Percentiles rank a stretch among this genome's conserved stretches.
These are phyloP conservation scores for Suhomyces sp. DNA, from an alignment of 805 yeast genomes.

Conservation along the genomic window DNA sequence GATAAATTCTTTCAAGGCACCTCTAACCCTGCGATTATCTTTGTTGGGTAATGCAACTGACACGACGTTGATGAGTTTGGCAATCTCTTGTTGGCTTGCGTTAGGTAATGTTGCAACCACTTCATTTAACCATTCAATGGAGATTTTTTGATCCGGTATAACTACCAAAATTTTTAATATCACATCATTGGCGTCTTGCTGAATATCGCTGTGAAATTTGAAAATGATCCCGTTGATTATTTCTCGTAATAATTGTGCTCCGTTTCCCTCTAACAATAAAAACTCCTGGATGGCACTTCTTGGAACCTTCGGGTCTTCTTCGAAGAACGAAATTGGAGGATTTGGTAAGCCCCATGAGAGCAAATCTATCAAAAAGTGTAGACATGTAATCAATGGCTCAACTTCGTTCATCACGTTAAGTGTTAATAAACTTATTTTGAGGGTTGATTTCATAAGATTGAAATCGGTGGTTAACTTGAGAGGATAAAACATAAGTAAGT, in stretches of 20 bases:
- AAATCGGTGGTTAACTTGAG: conserved; percentile 44
- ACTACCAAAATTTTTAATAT: conserved; percentile 59
- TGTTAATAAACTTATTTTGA: conserved; percentile 57
- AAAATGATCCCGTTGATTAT: conserved; percentile 66
- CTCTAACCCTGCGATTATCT: conserved; percentile 71
- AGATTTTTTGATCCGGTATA: conserved; percentile 42
- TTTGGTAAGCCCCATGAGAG: conserved; percentile 78
- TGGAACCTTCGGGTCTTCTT: conserved; percentile 40
- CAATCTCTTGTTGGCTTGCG: conserved; percentile 65
- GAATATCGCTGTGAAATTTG: conserved; percentile 66
- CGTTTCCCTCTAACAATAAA: conserved; percentile 44
- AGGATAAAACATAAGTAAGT: conserved; percentile 73
- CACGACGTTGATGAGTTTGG: conserved; percentile 56
- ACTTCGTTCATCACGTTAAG: conserved; percentile 54
- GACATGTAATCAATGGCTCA: conserved; percentile 65
- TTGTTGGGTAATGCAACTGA: conserved; percentile 60
- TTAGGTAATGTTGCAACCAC: conserved; percentile 59
- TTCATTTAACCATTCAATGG: conserved; percentile 58
- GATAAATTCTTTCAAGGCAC: conserved; percentile 71
- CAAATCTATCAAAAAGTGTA: conserved; percentile 79
- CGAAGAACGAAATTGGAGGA: conserved; percentile 73
- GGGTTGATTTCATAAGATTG: conserved; percentile 48
- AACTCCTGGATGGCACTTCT: conserved; percentile 29
- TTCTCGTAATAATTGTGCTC: conserved; percentile 52
- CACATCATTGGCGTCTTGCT: conserved; percentile 72